Evolutionary conservation across 179 eudicot species (phyloP).

Genomic region (Carnegiea gigantea): DNA sequence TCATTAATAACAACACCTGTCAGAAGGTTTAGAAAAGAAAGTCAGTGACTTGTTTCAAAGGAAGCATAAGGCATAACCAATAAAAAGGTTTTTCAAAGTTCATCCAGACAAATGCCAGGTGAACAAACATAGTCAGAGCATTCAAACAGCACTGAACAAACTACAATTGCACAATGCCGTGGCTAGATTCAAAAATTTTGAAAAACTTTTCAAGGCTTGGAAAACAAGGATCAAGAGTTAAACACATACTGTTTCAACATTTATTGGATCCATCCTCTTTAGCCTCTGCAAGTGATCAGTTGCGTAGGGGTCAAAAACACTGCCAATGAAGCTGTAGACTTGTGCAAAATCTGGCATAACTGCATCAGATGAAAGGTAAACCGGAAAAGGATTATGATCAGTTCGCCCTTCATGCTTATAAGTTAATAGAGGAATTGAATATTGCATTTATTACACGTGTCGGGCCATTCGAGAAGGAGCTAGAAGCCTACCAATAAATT

Average conservation of each 20-base stretch:
- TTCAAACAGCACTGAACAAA: background rate
- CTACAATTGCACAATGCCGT: background rate
- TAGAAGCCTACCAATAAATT: too few relatives aligned
- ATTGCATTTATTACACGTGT: background rate
- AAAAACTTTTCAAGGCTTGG: background rate
- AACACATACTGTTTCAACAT: conserved; percentile 83
- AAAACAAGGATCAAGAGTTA: background rate
- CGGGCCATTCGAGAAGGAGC: background rate
- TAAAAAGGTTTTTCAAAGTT: background rate
- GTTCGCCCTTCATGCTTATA: background rate
- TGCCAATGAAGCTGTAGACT: conserved; percentile 93
- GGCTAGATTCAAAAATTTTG: background rate
- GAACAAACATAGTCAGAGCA: background rate
- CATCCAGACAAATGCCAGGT: background rate
- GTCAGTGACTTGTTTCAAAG: background rate
- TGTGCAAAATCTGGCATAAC: conserved; percentile 96
- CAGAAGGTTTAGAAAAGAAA: background rate
- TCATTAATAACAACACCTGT: conserved; percentile 59
- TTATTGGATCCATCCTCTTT: conserved; percentile 91
- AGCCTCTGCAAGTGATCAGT: conserved; percentile 69
- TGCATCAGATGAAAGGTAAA: conserved; percentile 39
- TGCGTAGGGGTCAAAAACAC: conserved; percentile 83
- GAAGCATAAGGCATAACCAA: background rate
- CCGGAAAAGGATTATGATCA: background rate
- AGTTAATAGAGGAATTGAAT: background rate